These are phyloP conservation scores for Aspergillus candidus DNA, from an alignment of 2,329 filamentous ascomycete species.

Conservation along the genomic window DNA sequence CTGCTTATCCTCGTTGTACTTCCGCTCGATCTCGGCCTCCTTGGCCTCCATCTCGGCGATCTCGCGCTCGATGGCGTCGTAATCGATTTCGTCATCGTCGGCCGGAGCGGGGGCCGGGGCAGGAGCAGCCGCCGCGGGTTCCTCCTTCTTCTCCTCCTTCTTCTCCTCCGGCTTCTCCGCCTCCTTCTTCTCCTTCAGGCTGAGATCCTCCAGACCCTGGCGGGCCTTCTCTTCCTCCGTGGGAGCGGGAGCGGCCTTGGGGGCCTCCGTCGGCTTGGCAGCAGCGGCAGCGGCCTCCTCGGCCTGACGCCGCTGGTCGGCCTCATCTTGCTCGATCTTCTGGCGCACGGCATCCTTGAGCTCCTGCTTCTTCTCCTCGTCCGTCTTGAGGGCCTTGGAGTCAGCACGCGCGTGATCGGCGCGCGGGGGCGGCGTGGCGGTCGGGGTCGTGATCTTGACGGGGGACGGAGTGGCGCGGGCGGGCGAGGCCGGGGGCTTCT, in stretches of 20 bases:
- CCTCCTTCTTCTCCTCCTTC: too few species aligned
- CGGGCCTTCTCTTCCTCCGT: conserved; percentile 16
- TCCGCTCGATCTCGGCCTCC: conserved; percentile 40
- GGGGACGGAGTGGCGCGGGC: conserved; percentile 52
- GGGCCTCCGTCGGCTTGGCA: too few species aligned
- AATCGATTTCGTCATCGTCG: conserved; percentile 40
- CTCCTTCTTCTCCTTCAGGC: conserved; percentile 37
- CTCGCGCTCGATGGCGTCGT: conserved; percentile 43
- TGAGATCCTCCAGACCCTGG: conserved; percentile 19
- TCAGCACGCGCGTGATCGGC: conserved; percentile 65
- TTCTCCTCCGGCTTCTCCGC: conserved; percentile 34
- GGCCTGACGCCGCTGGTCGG: conserved; percentile 43
- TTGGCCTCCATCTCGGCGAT: conserved; percentile 43
- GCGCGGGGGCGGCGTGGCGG: conserved; percentile 75
- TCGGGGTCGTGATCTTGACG: conserved; percentile 60
- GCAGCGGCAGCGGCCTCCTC: conserved; percentile 42
- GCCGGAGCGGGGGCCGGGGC: conserved; percentile 29
- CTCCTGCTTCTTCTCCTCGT: conserved; percentile 74
- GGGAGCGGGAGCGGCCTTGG: too few species aligned
- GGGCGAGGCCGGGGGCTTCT: conserved; percentile 60
- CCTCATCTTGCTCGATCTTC: conserved; percentile 54
- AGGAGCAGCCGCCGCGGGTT: background rate
- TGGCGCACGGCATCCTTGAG: conserved; percentile 53
- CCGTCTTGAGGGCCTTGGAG: conserved; percentile 64
- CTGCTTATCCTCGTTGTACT: conserved; percentile 65